Base-by-base conservation (phyloP, 768 basidiomycete species). In the Kwoniella dendrophila region DNA sequence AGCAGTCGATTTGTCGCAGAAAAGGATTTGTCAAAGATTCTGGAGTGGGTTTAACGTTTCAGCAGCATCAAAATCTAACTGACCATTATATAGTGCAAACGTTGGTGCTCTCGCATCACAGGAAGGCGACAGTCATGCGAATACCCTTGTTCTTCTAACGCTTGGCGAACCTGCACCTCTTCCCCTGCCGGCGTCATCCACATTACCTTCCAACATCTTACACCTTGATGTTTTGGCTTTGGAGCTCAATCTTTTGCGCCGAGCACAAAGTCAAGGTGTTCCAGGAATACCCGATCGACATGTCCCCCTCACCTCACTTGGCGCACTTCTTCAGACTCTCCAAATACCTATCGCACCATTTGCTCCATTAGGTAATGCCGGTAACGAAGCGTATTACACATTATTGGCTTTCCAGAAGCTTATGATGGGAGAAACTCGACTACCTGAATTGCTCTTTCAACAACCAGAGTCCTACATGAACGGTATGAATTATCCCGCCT, bases 351-450 rank as follows among this genome's bases (percentile, higher is more conserved):
- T 70, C 7, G 66, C 74, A 0, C 69, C 58, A 0, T 71, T 71
- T 50, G 69, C 66, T 2, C 77, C 77, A 11, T 51, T 78, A 38
- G 70, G 72, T 8, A 78, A 78, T 55, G 74, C 77, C 10, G 77
- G 77, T 2, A 78, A 78, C 60, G 74, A 75, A 1, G 75, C 77
- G 6, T 78, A 76, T 63, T 77, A 78, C 63, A 73, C 74, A 0
- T 47, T 78, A 14, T 56, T 76, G 4, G 70, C 75, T 5, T 78
- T 78, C 47, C 75, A 78, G 32, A 72, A 75, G 52, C 70, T 78
- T 24, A 62, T 78, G 71, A 77, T 75, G 74, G 70, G 68, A 12
- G 72, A 73, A 34, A 73, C 71, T 43, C 52, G 71, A 41, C 40
- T 75, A 3, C 74, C 74, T 44, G 66, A 67, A 34, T 16, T 66